These are phyloP conservation scores for Paxillus involutus DNA, from an alignment of 768 basidiomycete species.

Conservation along the genomic window DNA sequence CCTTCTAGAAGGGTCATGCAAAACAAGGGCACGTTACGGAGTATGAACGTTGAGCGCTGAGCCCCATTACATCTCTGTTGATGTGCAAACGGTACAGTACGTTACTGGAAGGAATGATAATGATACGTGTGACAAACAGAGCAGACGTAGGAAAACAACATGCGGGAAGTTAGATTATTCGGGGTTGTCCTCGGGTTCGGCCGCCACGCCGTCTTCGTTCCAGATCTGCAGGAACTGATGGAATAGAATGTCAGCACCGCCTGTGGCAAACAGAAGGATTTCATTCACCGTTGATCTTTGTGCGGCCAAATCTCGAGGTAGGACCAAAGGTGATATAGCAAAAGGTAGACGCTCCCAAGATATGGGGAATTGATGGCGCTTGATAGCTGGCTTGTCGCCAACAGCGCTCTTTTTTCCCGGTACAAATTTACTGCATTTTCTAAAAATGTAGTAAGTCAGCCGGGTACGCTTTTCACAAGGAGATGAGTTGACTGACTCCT, in stretches of 20 bases:
- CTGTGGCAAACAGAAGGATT: conserved; percentile 8
- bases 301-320: conserved; percentile 54
- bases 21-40: too few relatives aligned
- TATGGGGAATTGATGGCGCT: conserved; percentile 60
- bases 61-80: conserved; percentile 10
- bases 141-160: neutral
- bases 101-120: conserved; percentile 27
- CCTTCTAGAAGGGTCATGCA: too few relatives aligned
- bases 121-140: conserved; percentile 20
- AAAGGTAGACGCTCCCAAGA: conserved; percentile 76
- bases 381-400: conserved; percentile 79
- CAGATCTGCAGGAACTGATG: conserved; percentile 72
- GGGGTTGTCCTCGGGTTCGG: conserved; percentile 57
- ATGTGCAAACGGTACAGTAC: conserved; percentile 21
- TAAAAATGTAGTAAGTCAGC: conserved; percentile 28
- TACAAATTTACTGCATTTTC: conserved; percentile 90
- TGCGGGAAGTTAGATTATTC: conserved; percentile 21
- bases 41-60: too few relatives aligned
- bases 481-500: conserved; percentile 65
- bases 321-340: conserved; percentile 57
- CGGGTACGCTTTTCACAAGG: neutral
- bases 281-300: conserved; percentile 66
- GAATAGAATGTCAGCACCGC: conserved; percentile 1
- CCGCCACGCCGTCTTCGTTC: conserved; percentile 76
- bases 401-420: conserved; percentile 86